Evolutionary conservation across 2,329 filamentous ascomycete species (phyloP), one percentile per base, ranked within the genome.

Genomic region (Fusarium drepaniforme): DNA sequence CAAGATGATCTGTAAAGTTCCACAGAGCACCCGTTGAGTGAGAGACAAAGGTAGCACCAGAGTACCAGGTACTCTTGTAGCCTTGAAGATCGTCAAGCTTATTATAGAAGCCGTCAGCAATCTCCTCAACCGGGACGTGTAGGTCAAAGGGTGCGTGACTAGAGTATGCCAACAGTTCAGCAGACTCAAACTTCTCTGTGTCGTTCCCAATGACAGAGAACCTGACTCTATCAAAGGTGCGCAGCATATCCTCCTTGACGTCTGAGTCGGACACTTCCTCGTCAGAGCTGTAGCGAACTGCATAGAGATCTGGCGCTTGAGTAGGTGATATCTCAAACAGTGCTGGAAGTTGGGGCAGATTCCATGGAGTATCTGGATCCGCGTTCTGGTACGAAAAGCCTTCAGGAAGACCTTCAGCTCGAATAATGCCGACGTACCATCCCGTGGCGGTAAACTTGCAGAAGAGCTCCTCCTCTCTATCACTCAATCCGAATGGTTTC

Each of bases 311-410:
- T 5, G 35, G 44, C 2, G 68, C 65, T 13, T 33, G 21, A 16
- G 74, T 75, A 8, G 74, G 69, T 1, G 74, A 75, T 60, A 75
- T 75, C 33, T 75, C 72, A n/a, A 74, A 75, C 12, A 75, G 60
- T 3, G 72, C 46, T 3, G 74, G 74, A 0, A 74, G 56, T 18
- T 70, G 49, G 1, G 74, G 74, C 0, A 74, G 30, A 49, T 75
- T 74, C 59, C 51, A 38, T 2, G 8, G 63, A 8, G 72, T 69
- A 62, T 75, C 67, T 18, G 62, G 46, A 5, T 68, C 72, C 2
- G 74, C 72, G 23, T 75, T 75, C 61, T 75, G 74, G 60, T 73
- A 74, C 13, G 60, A 67, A 40, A 70, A 73, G 57, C 59, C 57
- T 15, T 58, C 42, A 3, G 74, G 70, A 1, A 75, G 60, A 1